Evolutionary conservation across 176 grass and related monocot species (phyloP), one percentile per base, ranked within the genome.

Genomic region (Calamus simplicifolius): DNA sequence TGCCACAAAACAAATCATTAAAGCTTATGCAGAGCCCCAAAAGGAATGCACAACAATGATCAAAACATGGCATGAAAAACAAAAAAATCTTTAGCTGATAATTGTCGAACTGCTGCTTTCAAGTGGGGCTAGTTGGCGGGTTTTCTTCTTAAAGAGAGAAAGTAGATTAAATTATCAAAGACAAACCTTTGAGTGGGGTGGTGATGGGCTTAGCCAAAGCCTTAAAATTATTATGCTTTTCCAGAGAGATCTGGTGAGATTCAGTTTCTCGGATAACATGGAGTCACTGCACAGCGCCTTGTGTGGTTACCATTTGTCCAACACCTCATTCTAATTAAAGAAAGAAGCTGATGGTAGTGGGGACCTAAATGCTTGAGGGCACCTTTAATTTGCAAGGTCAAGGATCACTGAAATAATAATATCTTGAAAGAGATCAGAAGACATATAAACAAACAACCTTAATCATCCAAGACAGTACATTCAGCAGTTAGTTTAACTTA

Each of bases 201-300:
- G 50, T 58, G 38, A 68, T 68, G 27, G 15, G 50, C 17, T 48
- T 54, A 10, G 12, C 26, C 21, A 53, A 49, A 43, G 10, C 2
- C 6, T 43, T 43, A 12, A 43, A 43, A 43, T 10, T 43, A 23
- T 23, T 23, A 23, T 23, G 21, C 21, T 23, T 23, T 23, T 23
- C 21, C 21, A 23, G 21, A 23, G 10, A 43, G 35, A 2, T 43
- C 5, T 72, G 62, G 75, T 82, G 61, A 67, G 26, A 71, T 68
- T 66, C 71, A 75, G 18, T 76, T 70, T 56, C 61, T 76, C 67
- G 52, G 76, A 71, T 75, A 65, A 66, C 56, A 72, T 72, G 38
- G 35, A 49, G 54, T 73, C 1, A 23, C 35, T 13, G 10, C 35
- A 43, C 6, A 3, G 35, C 12, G 25, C 14, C 29, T 53, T 52